Base-by-base conservation (phyloP, 2,329 filamentous ascomycete genomes). In the Teratosphaeria pseudoeucalypti region DNA sequence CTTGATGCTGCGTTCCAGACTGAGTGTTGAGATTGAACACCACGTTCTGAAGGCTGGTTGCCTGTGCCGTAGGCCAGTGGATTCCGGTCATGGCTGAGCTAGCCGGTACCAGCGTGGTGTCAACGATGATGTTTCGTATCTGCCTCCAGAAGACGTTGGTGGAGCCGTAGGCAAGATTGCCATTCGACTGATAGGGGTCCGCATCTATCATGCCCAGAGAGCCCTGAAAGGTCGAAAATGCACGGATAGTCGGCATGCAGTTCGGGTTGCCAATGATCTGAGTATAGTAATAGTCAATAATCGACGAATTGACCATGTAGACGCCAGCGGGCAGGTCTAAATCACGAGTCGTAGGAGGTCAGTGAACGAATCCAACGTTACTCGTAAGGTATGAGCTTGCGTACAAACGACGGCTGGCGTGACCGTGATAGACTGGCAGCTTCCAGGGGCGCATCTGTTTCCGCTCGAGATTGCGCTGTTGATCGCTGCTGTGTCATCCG, bases 141-240 rank as follows among this genome's bases (percentile, higher is more conserved):
- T 85, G 82, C 53, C 85, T 78, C 67, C 79, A 85, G 72, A 89
- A 89, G 10, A 86, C 81, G 64, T 82, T 85, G 39, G 82, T 83
- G 2, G 82, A 74, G 10, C 67, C 67, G 66, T 67, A 72, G 54
- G 61, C 61, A 64, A 77, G 69, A 10, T 67, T 67, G 11, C 72
- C 72, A 59, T 71, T 69, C 6, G 63, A 68, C 67, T 79, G 70
- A 65, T 84, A 80, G 26, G 76, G 78, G 65, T 83, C 79, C 47
- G 77, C 81, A 67, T 85, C 81, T 57, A 87, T 81, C 34, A 58
- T 26, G 19, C 81, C 83, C 23, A 85, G 16, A 19, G 34, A 34
- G n/a, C 58, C 62, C 1, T 71, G 68, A 67, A 86, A 86, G 61
- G 75, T 76, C 3, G 77, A 55, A 3, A 78, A 76, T 2, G 81